These are phyloP conservation scores for Curvularia hawaiiensis DNA, from an alignment of 2,329 filamentous ascomycete genomes.

Conservation along the genomic window DNA sequence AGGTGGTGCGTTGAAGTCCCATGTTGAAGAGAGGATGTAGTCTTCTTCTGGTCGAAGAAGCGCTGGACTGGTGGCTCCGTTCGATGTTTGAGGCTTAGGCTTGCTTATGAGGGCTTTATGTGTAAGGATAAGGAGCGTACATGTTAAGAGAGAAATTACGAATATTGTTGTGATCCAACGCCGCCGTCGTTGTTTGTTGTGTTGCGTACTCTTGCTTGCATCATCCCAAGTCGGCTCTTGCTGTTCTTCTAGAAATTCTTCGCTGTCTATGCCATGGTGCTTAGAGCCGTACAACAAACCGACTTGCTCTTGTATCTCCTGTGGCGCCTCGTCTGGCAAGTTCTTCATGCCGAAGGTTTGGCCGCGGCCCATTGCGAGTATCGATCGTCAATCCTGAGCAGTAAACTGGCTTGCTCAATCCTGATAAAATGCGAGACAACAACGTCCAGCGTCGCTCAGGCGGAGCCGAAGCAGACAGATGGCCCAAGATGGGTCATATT, in stretches of 20 bases:
- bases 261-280: slow-evolving; percentile 9
- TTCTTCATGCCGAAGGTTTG: slow-evolving; percentile 14
- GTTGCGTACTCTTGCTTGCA: background rate
- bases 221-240: slow-evolving; percentile 18
- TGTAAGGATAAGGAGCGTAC: slow-evolving; percentile 11
- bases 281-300: slow-evolving; percentile 25
- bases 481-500: background rate
- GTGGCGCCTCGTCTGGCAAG: slow-evolving; percentile 7
- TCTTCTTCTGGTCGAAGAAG: slow-evolving; percentile 31
- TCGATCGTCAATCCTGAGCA: background rate
- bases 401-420: background rate
- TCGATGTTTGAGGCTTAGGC: background rate
- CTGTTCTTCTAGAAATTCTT: slow-evolving; percentile 13
- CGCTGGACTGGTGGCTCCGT: slow-evolving; percentile 1
- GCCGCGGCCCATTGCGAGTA: slow-evolving; percentile 3
- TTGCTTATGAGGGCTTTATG: background rate
- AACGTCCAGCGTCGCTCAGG: slow-evolving; percentile 3
- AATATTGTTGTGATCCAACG: slow-evolving; percentile 21
- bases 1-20: slow-evolving; percentile 59
- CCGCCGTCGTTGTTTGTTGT: slow-evolving; percentile 5
- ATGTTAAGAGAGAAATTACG: slow-evolving; percentile 17
- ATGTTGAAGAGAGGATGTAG: slow-evolving; percentile 61
- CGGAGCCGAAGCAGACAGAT: background rate
- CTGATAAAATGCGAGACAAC: background rate
- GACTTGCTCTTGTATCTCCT: slow-evolving; percentile 23